phyloP scores from a whole-genome alignment of 1,284 basidiomycete species.

The Leccinum proliferum region DNA sequence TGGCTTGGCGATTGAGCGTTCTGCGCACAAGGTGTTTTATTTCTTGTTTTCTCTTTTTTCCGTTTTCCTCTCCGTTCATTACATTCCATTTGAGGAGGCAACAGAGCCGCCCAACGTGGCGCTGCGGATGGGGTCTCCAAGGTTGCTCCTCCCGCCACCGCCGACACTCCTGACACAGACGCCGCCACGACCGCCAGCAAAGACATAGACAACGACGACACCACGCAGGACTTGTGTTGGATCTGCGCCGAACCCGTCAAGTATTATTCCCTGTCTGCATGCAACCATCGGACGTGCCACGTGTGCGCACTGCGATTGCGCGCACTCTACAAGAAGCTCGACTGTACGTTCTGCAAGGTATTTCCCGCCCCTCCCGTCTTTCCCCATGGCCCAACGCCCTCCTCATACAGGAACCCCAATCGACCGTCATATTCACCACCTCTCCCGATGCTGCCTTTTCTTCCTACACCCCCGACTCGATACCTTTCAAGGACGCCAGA shows the following conservation, averaged over 20 bases:
- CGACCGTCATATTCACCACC: conserved; percentile 76
- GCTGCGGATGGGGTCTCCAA: conserved; percentile 1
- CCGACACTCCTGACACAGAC: background rate
- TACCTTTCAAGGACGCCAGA: conserved; percentile 70
- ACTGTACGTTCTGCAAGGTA: conserved; percentile 98
- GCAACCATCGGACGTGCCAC: conserved; percentile 92
- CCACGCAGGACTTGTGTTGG: conserved; percentile 66
- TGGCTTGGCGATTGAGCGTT: too few relatives aligned
- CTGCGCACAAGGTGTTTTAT: too few relatives aligned
- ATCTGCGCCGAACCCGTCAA: conserved; percentile 96
- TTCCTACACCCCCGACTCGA: conserved; percentile 51
- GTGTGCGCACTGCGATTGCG: conserved; percentile 89
- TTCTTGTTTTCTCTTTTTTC: too few relatives aligned
- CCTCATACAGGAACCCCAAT: conserved; percentile 62
- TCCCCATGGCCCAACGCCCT: background rate
- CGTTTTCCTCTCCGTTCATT: too few relatives aligned
- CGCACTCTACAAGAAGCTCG: conserved; percentile 89
- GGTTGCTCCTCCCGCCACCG: background rate
- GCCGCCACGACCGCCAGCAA: background rate
- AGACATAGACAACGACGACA: conserved; percentile 18
- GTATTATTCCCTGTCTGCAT: conserved; percentile 85
- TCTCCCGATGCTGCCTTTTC: conserved; percentile 63
- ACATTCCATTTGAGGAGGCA: too few relatives aligned
- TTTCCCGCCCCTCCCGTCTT: background rate
- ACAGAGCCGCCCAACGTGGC: conserved; percentile 6